Conservation (phyloP, 805 yeast species). For the Cyberlindnera sargentensis region DNA sequence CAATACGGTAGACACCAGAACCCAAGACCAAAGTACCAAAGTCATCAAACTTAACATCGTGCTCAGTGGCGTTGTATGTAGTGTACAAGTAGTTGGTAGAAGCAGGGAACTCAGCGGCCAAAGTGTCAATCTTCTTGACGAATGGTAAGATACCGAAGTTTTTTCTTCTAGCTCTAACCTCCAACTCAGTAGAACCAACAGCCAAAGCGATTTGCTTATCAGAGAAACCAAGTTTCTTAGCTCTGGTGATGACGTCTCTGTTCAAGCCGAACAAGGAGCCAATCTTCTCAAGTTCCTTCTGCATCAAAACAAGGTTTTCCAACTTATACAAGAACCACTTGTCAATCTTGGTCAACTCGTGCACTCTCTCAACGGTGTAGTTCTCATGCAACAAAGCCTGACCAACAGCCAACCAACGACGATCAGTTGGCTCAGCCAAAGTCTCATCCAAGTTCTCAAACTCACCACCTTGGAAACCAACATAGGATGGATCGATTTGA, state of each 20-base stretch:
- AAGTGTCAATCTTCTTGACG: constrained; percentile 93
- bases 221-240: constrained; percentile 92
- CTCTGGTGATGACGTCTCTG: constrained; percentile 62
- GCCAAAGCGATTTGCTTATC: constrained; percentile 87
- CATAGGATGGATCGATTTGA: constrained; percentile 84
- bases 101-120: constrained; percentile 99
- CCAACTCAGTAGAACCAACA: constrained; percentile 66
- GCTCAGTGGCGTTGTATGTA: constrained; percentile 85
- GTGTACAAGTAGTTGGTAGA: constrained; percentile 92
- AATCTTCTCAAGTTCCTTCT: constrained; percentile 65
- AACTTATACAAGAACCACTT: constrained; percentile 93
- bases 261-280: constrained; percentile 54
- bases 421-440: constrained; percentile 82
- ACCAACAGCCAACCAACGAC: constrained; percentile 97
- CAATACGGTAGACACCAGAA: constrained; percentile 98
- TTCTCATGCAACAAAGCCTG: constrained; percentile 90
- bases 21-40: constrained; percentile 93
- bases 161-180: constrained; percentile 78
- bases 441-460: constrained; percentile 72
- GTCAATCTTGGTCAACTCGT: constrained; percentile 87
- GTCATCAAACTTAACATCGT: constrained; percentile 81
- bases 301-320: constrained; percentile 87
- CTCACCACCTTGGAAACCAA: constrained; percentile 88
- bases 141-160: constrained; percentile 78
- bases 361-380: constrained; percentile 87